Conservation (phyloP, 2,329 filamentous ascomycete species). For the Biscogniauxia mediterranea region DNA sequence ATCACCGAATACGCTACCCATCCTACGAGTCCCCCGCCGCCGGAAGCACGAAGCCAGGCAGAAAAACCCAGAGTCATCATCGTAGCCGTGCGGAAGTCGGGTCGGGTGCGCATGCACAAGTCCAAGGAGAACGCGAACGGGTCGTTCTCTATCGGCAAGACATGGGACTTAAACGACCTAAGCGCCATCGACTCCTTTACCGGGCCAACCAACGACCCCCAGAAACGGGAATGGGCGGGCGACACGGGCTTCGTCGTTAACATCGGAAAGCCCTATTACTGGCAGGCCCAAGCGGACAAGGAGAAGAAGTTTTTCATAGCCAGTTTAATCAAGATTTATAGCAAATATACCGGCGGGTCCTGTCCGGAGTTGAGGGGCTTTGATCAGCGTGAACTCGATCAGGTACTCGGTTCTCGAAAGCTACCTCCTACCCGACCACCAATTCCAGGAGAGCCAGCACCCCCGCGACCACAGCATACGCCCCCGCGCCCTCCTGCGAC, state of each 20-base stretch:
- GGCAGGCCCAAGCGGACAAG: slow-evolving; percentile 89
- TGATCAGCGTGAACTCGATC: slow-evolving; percentile 72
- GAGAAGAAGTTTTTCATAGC: slow-evolving; percentile 99
- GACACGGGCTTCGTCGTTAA: slow-evolving; percentile 84
- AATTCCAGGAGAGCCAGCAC: slow-evolving; percentile 20
- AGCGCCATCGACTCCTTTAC: slow-evolving; percentile 79
- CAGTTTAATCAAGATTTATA: slow-evolving; percentile 92
- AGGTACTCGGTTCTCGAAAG: slow-evolving; percentile 62
- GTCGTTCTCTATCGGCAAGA: slow-evolving; percentile 95
- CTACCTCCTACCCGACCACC: slow-evolving; percentile 33
- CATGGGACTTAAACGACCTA: slow-evolving; percentile 94
- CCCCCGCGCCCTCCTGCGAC: slow-evolving; percentile 15
- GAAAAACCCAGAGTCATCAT: slow-evolving; percentile 93
- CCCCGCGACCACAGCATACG: slow-evolving; percentile 20
- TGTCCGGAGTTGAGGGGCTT: slow-evolving; percentile 80
- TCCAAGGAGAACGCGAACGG: slow-evolving; percentile 93
- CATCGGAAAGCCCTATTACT: slow-evolving; percentile 93
- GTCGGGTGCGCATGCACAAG: slow-evolving; percentile 93
- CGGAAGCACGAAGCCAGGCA: slow-evolving; percentile 66
- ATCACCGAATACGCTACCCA: slow-evolving; percentile 84
- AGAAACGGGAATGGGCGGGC: slow-evolving; percentile 74
- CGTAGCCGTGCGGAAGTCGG: slow-evolving; percentile 87
- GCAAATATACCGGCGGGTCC: slow-evolving; percentile 90
- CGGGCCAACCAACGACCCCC: slow-evolving; percentile 53
- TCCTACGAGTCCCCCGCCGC: slow-evolving; percentile 81